phyloP scores from a whole-genome alignment of 2,329 filamentous ascomycete species.

The Chaetomiaceae sp. region DNA sequence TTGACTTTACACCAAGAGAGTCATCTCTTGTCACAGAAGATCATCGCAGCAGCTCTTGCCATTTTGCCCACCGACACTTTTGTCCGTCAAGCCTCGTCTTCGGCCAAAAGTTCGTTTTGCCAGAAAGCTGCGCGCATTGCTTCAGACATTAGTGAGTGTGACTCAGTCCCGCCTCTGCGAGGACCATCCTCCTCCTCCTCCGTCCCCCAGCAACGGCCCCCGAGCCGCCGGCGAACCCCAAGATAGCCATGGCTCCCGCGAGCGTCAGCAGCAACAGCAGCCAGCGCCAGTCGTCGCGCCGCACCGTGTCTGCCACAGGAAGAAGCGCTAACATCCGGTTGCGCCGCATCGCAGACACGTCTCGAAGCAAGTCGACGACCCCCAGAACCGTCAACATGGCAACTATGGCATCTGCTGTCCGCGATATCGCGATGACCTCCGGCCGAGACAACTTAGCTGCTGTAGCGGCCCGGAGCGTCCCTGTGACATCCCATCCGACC shows the following conservation, averaged over 20 bases:
- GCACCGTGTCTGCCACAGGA: constrained; percentile 18
- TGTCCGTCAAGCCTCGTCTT: constrained; percentile 29
- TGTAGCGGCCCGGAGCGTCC: constrained; percentile 64
- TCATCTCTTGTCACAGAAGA: constrained; percentile 58
- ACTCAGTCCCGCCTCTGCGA: constrained; percentile 16
- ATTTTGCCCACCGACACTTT: constrained; percentile 34
- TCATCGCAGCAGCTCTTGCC: constrained; percentile 51
- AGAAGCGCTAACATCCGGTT: constrained; percentile 31
- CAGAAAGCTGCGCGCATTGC: constrained; percentile 25
- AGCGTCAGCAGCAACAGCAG: constrained; percentile 1
- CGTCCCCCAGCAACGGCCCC: neutral
- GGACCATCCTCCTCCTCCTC: constrained; percentile 22
- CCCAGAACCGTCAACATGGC: constrained; percentile 50
- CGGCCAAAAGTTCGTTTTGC: constrained; percentile 23
- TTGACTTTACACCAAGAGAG: constrained; percentile 47
- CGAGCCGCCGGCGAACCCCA: neutral
- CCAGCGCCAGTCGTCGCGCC: constrained; percentile 23
- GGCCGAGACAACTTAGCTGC: constrained; percentile 67
- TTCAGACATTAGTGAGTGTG: constrained; percentile 28
- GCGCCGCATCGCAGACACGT: constrained; percentile 35
- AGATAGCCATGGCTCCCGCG: constrained; percentile 4
- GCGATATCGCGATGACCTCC: constrained; percentile 62
- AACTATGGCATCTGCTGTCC: constrained; percentile 62
- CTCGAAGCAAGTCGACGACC: constrained; percentile 40
- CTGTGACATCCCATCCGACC: constrained; percentile 62